Base-by-base conservation (phyloP, 1,284 basidiomycete species). In the Athelia psychrophila region DNA sequence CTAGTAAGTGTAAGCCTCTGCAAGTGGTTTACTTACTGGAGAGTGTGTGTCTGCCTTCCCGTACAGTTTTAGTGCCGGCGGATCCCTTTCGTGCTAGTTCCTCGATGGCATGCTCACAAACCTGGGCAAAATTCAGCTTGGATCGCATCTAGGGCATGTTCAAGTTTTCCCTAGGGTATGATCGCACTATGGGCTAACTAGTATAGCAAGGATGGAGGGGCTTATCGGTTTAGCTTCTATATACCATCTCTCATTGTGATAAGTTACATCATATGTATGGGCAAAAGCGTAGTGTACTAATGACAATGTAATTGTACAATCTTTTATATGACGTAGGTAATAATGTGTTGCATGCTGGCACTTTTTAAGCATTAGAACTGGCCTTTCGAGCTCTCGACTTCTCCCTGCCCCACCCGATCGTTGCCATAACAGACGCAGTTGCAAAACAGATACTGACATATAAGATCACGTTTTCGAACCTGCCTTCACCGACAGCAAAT, bases 131-230 rank as follows among this genome's bases (percentile, higher is more conserved):
- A 82, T 73, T 93, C 22, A 78, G 85, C 2, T 61, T 90, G 35
- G 84, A 89, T 52, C 79, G 87, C 13, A 91, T 95, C 60, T 92
- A 95, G 61, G 77, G 79, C 2, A 92, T 93, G 84, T 75, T 95
- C 51, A 86, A 81, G 63, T 82, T 91, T 62, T 88, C 87, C 12
- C 88, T 86, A 12, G 83, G 81, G 2, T 81, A 94, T 65, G 83
- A 92, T 58, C 80, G 84, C 55, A 85, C 83, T 1, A 65, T 82
- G 8, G 91, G 92, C 30, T 90, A 95, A 63, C 77, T 95, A 8
- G 79, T 73, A 83, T 86, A 19, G 87, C 91, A 25, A 76, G 83
- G 57, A 71, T 83, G 52, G 90, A 93, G 63, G 90, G 87, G 0
- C 68, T 90, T 18, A 84, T 94, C n/a, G 75, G 78, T n/a, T n/a